Conservation (phyloP, 2,329 filamentous ascomycete species). For the Colletotrichum shisoi region DNA sequence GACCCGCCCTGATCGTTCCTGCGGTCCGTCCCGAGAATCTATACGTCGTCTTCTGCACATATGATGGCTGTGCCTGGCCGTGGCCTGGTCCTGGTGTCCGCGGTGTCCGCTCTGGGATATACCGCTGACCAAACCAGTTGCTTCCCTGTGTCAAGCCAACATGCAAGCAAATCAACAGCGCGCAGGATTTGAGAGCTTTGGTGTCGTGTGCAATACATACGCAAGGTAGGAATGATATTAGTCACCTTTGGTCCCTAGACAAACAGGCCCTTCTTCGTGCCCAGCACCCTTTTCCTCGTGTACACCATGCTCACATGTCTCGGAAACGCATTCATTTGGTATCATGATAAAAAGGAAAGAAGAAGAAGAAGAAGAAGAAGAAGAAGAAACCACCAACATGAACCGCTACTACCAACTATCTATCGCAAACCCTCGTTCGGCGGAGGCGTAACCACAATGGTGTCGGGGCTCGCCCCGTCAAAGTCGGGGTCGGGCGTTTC, state of each 20-base stretch:
- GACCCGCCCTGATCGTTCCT: not conserved
- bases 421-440: slow-evolving; percentile 1
- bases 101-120: no score
- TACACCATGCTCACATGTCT: not conserved
- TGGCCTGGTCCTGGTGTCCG: no score
- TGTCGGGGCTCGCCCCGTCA: slow-evolving; percentile 37
- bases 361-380: not conserved
- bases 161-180: not conserved
- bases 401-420: not conserved
- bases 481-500: slow-evolving; percentile 21
- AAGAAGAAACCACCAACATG: not conserved
- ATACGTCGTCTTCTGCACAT: no score
- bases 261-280: not conserved
- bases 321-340: slow-evolving; percentile 7
- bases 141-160: not conserved
- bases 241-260: not conserved
- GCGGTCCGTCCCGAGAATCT: not conserved
- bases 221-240: not conserved
- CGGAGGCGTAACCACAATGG: slow-evolving; percentile 35
- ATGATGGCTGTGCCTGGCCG: no score
- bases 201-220: not conserved
- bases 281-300: not conserved
- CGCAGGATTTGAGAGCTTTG: not conserved
- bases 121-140: not conserved
- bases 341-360: slow-evolving; percentile 29